Conservation (phyloP, 495 filamentous ascomycete genomes). For the Penicillium tannophilum region DNA sequence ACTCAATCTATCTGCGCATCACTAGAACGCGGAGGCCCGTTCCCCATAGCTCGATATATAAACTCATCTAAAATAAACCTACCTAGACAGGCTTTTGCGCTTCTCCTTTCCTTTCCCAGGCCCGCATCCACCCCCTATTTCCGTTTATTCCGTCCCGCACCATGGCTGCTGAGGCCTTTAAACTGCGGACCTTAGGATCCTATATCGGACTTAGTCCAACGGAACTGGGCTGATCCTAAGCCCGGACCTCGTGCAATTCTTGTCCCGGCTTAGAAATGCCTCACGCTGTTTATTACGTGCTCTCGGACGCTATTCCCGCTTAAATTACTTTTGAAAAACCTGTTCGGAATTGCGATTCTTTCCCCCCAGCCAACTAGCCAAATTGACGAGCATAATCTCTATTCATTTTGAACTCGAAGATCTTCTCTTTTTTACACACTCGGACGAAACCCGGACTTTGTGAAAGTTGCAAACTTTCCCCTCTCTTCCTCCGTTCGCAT, state of each 20-base stretch:
- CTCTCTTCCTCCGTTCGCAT: slow-evolving; percentile 4
- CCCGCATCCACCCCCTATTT: neutral
- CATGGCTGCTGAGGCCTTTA: slow-evolving; percentile 5
- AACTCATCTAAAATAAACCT: slow-evolving; percentile 13
- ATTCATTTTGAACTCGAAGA: neutral
- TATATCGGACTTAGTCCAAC: slow-evolving; percentile 11
- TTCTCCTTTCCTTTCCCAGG: neutral
- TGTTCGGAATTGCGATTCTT: neutral
- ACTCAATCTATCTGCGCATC: slow-evolving; percentile 14
- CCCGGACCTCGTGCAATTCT: neutral
- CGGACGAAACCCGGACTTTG: neutral
- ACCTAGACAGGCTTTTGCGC: slow-evolving; percentile 1
- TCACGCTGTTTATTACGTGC: slow-evolving; percentile 5
- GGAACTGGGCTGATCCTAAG: neutral
- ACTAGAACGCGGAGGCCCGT: slow-evolving; percentile 12
- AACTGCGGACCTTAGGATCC: slow-evolving; percentile 2
- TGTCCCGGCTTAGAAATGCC: slow-evolving; percentile 8
- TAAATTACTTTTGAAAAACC: neutral
- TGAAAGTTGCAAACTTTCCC: neutral
- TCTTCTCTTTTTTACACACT: neutral
- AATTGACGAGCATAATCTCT: neutral
- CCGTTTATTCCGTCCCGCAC: neutral
- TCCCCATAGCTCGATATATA: slow-evolving; percentile 10
- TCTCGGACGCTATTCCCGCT: slow-evolving; percentile 9
- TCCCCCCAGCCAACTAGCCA: neutral